Base-by-base conservation (phyloP, 305 asterid genomes). In the Coffea humblotiana region DNA sequence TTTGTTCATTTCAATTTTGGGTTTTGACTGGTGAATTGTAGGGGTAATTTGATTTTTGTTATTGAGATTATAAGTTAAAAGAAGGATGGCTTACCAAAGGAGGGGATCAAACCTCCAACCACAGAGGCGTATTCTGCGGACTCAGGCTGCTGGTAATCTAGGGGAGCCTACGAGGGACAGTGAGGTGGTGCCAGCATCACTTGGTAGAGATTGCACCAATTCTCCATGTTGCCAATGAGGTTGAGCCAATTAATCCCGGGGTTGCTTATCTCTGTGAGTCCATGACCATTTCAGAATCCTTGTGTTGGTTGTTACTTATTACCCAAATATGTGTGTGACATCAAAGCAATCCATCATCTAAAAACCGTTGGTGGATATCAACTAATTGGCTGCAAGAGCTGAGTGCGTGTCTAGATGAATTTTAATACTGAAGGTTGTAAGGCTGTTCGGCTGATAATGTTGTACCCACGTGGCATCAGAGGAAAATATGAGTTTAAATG, bases 91-190 rank as follows among this genome's bases (percentile, higher is more conserved):
- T 37, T 94, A 92, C 87, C 97, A 96, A 85, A 89, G 98, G 81
- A 90, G 90, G 88, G 96, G 91, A 72, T 87, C 97, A 6, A 97
- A 96, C 79, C 79, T 78, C 87, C 97, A 79, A 85, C 93, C 95
- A 43, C 97, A 80, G 82, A 83, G 94, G 93, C 93, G 90, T 86
- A 84, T 94, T 83, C 83, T 92, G 90, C 96, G 99, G 83, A 96
- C 98, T 14, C 99, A 94, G 87, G 94, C 98, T 6, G 94, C 79
- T 67, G 99, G 99, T 76, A 96, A 92, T 87, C 87, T 96, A 70
- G 97, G 98, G 85, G 99, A 96, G 88, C 87, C 99, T 16, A 90
- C 92, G 97, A 95, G 92, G 94, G 99, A 96, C 63, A 96, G 99
- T 90, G 99, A 96, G 83, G 97, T 96, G 78, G 98, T 96, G 25